phyloP scores from a whole-genome alignment of 2,329 filamentous ascomycete genomes.

The Ophiostoma pallidulum region DNA sequence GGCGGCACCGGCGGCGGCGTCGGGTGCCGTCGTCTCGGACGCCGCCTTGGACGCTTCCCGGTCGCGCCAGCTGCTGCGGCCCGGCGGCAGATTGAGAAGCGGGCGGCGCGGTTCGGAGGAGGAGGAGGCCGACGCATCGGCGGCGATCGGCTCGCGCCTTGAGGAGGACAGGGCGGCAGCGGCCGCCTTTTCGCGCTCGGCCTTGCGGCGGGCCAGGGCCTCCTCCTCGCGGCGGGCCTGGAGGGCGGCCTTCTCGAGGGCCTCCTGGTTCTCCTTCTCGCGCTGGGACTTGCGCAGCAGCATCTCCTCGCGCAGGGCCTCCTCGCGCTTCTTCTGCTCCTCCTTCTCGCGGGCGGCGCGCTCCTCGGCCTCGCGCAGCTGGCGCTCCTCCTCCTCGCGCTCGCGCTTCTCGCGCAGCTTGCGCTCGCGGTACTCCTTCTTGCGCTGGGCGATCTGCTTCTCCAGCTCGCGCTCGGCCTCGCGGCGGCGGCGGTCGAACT shows the following conservation, averaged over 20 bases:
- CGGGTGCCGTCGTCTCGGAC: neutral
- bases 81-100: slow-evolving; percentile 50
- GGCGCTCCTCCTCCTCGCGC: slow-evolving; percentile 73
- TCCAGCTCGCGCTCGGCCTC: slow-evolving; percentile 89
- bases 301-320: slow-evolving; percentile 65
- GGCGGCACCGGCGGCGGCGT: slow-evolving; percentile 19
- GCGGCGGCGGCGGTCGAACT: slow-evolving; percentile 90
- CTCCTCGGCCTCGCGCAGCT: slow-evolving; percentile 76
- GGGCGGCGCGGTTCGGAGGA: slow-evolving; percentile 47
- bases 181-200: slow-evolving; percentile 50
- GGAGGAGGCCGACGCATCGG: slow-evolving; percentile 31
- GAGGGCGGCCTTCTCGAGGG: slow-evolving; percentile 51
- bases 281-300: slow-evolving; percentile 57
- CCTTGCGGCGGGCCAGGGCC: slow-evolving; percentile 65
- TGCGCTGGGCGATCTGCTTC: slow-evolving; percentile 77
- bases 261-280: slow-evolving; percentile 59
- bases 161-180: neutral
- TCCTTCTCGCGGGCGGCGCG: slow-evolving; percentile 71
- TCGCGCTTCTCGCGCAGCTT: slow-evolving; percentile 75
- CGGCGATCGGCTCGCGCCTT: slow-evolving; percentile 3
- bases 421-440: slow-evolving; percentile 80
- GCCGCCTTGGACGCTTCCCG: slow-evolving; percentile 46
- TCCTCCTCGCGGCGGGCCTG: slow-evolving; percentile 84
- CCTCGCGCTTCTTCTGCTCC: slow-evolving; percentile 69
- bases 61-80: slow-evolving; percentile 59